These are phyloP conservation scores for Physcia stellaris DNA, from an alignment of 495 filamentous ascomycete species.

Conservation along the genomic window DNA sequence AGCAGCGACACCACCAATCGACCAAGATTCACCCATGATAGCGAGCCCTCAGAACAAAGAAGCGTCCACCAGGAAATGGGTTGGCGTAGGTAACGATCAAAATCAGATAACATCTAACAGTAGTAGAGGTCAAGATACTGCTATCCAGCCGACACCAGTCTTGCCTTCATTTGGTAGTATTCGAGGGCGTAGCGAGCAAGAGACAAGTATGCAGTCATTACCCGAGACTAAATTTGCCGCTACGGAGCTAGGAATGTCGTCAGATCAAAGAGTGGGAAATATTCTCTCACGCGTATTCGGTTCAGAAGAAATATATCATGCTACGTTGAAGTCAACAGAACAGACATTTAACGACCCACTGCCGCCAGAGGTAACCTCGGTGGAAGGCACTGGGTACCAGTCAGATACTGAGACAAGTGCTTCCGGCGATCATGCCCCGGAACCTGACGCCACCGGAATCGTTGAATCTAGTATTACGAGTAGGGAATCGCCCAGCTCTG, in stretches of 20 bases:
- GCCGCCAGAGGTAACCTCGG: conserved; percentile 51
- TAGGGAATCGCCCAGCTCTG: too few species aligned
- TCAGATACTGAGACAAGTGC: conserved; percentile 28
- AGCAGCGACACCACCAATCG: conserved; percentile 37
- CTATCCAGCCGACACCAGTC: conserved; percentile 60
- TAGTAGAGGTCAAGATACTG: conserved; percentile 39
- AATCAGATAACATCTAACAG: too few species aligned
- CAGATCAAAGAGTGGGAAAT: conserved; percentile 49
- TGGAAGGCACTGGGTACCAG: conserved; percentile 42
- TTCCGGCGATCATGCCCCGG: conserved; percentile 3
- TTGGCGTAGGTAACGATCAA: too few species aligned
- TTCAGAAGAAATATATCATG: conserved; percentile 23
- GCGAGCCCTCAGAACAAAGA: conserved; percentile 34
- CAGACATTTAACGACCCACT: conserved; percentile 38
- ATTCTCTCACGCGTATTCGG: conserved; percentile 40
- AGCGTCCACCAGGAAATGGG: conserved; percentile 38
- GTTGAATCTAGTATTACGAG: too few species aligned
- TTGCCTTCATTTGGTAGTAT: conserved; percentile 80
- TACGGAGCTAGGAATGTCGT: conserved; percentile 32
- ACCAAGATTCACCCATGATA: conserved; percentile 31
- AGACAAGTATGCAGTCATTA: conserved; percentile 8
- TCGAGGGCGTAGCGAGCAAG: conserved; percentile 30
- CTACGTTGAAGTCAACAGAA: conserved; percentile 16
- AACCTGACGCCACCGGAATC: too few species aligned
- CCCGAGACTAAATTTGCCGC: background rate